phyloP scores from a whole-genome alignment of 768 basidiomycete species.

The Tephrocybe rancida region DNA sequence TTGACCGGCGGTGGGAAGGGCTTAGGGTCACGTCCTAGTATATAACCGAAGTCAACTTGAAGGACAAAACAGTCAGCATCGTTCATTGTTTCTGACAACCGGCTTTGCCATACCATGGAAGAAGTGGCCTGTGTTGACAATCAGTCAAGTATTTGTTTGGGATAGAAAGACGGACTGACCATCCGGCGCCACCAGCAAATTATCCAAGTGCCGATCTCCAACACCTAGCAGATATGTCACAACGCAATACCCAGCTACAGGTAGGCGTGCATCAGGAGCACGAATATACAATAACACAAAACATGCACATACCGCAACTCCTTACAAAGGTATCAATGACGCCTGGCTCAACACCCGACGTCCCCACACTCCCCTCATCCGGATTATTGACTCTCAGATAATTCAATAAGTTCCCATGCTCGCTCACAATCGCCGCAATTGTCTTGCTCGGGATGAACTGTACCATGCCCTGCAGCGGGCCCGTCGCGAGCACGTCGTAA shows the following conservation, averaged over 20 bases:
- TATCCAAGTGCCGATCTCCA: slow-evolving; percentile 96
- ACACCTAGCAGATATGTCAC: slow-evolving; percentile 96
- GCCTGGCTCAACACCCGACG: slow-evolving; percentile 90
- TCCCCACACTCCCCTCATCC: slow-evolving; percentile 93
- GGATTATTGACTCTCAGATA: slow-evolving; percentile 87
- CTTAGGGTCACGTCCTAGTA: slow-evolving; percentile 96
- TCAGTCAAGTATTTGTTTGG: neutral
- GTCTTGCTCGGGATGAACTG: slow-evolving; percentile 97
- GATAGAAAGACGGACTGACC: slow-evolving; percentile 45
- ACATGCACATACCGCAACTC: slow-evolving; percentile 81
- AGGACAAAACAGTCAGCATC: slow-evolving; percentile 2
- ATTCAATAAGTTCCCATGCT: slow-evolving; percentile 85
- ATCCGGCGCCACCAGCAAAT: slow-evolving; percentile 89
- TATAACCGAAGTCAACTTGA: slow-evolving; percentile 97
- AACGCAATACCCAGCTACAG: slow-evolving; percentile 93
- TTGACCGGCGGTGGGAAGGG: slow-evolving; percentile 98
- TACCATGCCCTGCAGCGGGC: slow-evolving; percentile 90
- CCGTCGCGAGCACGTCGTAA: slow-evolving; percentile 93
- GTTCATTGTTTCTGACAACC: neutral
- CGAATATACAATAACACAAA: neutral
- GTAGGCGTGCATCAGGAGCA: neutral
- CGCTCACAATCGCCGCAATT: slow-evolving; percentile 92
- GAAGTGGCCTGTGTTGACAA: slow-evolving; percentile 69
- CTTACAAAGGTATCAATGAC: slow-evolving; percentile 96
- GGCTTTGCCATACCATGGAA: slow-evolving; percentile 73